These are phyloP conservation scores for Acanthamoeba comandoni DNA, from an alignment of 208 protist species.

Conservation along the genomic window DNA sequence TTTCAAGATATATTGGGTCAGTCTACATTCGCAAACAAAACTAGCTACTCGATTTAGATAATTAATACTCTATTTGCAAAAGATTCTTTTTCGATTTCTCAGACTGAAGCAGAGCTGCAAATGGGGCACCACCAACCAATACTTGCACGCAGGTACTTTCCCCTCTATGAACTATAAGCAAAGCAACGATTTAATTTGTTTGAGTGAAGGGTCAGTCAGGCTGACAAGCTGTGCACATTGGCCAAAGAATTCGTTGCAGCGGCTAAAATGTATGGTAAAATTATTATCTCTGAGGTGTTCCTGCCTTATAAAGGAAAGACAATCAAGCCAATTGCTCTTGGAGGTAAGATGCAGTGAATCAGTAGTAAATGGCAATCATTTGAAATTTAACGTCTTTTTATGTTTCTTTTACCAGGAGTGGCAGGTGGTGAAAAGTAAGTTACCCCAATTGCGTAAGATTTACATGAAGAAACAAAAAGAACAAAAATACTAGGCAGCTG, in stretches of 20 bases:
- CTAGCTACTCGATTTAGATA: too few species aligned
- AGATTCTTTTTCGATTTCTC: slow-evolving; percentile 60
- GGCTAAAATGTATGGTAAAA: slow-evolving; percentile 79
- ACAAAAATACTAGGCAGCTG: too few species aligned
- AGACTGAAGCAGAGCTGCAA: slow-evolving; percentile 46
- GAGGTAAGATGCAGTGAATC: background rate
- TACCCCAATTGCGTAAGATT: background rate
- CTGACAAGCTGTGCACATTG: slow-evolving; percentile 70
- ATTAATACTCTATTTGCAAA: background rate
- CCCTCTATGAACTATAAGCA: background rate
- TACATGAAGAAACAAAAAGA: too few species aligned
- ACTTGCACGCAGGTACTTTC: too few species aligned
- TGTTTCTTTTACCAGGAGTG: background rate
- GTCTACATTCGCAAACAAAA: background rate
- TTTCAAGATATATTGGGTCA: slow-evolving; percentile 72
- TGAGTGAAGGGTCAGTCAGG: slow-evolving; percentile 34
- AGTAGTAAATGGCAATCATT: too few species aligned
- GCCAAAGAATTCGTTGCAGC: slow-evolving; percentile 75
- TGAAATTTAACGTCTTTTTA: too few species aligned
- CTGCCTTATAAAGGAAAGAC: slow-evolving; percentile 78
- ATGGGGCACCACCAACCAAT: background rate
- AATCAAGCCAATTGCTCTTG: slow-evolving; percentile 65
- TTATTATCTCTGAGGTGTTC: slow-evolving; percentile 78
- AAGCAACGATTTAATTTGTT: background rate
- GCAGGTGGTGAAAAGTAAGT: slow-evolving; percentile 79